Percentiles rank a stretch among this genome's conserved stretches.
These are phyloP conservation scores for Elongisporangium senticosum DNA, from an alignment of 352 stramenopile species.

Conservation along the genomic window DNA sequence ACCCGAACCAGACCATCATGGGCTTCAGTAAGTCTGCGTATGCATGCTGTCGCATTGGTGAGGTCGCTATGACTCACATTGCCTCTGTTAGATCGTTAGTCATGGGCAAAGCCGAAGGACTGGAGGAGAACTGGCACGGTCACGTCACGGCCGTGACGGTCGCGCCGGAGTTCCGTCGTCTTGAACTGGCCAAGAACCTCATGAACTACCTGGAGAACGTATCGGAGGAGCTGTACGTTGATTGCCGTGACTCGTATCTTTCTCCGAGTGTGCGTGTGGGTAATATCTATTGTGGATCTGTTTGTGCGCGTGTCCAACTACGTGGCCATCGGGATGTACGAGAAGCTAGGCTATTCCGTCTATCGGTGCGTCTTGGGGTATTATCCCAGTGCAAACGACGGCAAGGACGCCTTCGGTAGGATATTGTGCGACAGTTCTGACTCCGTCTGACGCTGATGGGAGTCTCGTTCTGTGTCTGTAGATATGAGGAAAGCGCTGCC, in stretches of 20 bases:
- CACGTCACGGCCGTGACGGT: constrained; percentile 98
- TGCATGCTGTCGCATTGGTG: not conserved
- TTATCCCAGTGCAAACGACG: constrained; percentile 80
- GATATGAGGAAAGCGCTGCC: constrained; percentile 92
- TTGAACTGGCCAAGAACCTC: constrained; percentile 89
- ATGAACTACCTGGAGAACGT: constrained; percentile 93
- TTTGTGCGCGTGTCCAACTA: constrained; percentile 97
- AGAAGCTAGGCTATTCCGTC: constrained; percentile 90
- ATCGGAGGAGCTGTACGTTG: constrained; percentile 55
- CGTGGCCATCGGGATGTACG: constrained; percentile 91
- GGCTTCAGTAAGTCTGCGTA: constrained; percentile 77
- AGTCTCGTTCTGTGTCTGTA: constrained; percentile 16
- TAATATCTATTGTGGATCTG: constrained; percentile 86
- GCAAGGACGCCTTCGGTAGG: constrained; percentile 87
- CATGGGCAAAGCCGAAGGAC: constrained; percentile 95
- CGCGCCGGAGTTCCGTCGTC: constrained; percentile 91
- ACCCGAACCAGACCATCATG: constrained; percentile 92
- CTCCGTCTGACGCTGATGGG: constrained; percentile 6
- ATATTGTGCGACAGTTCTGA: not conserved
- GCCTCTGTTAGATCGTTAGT: constrained; percentile 43
- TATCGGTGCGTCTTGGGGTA: constrained; percentile 91
- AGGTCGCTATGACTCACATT: not conserved
- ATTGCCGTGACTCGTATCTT: not conserved
- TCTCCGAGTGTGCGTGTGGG: not conserved
- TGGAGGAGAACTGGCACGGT: constrained; percentile 94